phyloP scores from a whole-genome alignment of 2,329 filamentous ascomycete genomes.

The Xylariaceae sp. region DNA sequence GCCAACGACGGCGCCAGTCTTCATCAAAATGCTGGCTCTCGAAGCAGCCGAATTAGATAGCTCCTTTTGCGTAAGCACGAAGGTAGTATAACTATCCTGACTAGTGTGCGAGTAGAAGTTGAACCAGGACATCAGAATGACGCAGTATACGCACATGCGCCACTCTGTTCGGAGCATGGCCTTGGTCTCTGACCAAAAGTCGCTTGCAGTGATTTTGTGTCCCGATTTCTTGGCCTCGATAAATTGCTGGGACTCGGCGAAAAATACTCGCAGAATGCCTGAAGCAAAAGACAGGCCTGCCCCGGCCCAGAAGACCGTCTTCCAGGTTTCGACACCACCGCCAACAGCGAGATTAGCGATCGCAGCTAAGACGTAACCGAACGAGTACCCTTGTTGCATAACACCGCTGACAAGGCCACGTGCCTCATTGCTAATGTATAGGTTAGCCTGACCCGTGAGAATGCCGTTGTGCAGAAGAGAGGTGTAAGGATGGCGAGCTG shows the following conservation, averaged over 20 bases:
- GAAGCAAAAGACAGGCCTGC: constrained; percentile 66
- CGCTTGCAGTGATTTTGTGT: constrained; percentile 45
- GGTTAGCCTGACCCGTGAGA: background rate
- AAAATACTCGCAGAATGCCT: constrained; percentile 64
- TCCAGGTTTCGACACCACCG: constrained; percentile 63
- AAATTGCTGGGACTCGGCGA: constrained; percentile 76
- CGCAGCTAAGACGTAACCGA: constrained; percentile 77
- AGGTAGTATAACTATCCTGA: constrained; percentile 79
- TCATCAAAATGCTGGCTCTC: constrained; percentile 79
- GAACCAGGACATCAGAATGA: constrained; percentile 76
- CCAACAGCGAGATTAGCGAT: constrained; percentile 73
- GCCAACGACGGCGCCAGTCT: constrained; percentile 72
- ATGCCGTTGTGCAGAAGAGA: background rate
- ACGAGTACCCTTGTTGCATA: constrained; percentile 76
- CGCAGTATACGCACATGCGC: constrained; percentile 74
- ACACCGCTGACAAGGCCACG: constrained; percentile 80
- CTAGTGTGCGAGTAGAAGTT: constrained; percentile 75
- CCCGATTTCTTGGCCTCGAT: constrained; percentile 63
- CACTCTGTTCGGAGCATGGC: constrained; percentile 68
- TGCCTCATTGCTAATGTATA: constrained; percentile 51
- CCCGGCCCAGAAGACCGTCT: constrained; percentile 72
- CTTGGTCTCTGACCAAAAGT: constrained; percentile 69
- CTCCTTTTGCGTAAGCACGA: constrained; percentile 72
- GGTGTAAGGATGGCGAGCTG: too few species aligned
- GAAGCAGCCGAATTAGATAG: constrained; percentile 62